Evolutionary conservation across 2,329 filamentous ascomycete species (phyloP).

Genomic region (Ambrosiella beaveri): DNA sequence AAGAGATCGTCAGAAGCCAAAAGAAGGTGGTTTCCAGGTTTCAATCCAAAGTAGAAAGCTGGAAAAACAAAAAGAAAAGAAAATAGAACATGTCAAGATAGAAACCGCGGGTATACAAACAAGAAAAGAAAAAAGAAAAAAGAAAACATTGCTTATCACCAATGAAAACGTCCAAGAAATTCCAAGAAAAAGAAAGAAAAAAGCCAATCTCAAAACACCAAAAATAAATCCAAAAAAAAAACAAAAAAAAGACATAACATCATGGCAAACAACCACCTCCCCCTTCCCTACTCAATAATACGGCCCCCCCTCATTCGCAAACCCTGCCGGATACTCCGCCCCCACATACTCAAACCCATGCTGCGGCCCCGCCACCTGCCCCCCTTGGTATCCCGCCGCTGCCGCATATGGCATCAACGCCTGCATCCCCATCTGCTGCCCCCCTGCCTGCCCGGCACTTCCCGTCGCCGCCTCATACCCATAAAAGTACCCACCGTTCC

Average conservation of each 20-base stretch:
- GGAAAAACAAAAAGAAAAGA: conserved; percentile 1
- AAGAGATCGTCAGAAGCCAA: neutral
- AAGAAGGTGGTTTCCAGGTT: neutral
- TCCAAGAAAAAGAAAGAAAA: neutral
- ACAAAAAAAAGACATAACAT: conserved; percentile 1
- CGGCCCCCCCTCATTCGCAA: neutral
- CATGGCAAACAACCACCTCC: neutral
- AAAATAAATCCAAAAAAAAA: neutral
- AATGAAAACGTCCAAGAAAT: neutral
- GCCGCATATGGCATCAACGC: conserved; percentile 2
- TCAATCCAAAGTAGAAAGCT: neutral
- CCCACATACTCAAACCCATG: conserved; percentile 9
- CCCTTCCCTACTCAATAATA: neutral
- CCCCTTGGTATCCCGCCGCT: neutral
- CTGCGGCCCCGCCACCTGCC: neutral
- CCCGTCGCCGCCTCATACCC: neutral
- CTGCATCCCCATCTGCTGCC: neutral
- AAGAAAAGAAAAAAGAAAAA: neutral
- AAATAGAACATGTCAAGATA: neutral
- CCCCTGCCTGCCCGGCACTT: neutral
- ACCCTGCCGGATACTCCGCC: conserved; percentile 3
- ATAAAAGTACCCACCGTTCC: neutral
- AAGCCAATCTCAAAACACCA: neutral
- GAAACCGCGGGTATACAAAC: conserved; percentile 1
- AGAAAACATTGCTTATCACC: neutral